Conservation (phyloP, 805 yeast genomes). For the Ogataea pini region DNA sequence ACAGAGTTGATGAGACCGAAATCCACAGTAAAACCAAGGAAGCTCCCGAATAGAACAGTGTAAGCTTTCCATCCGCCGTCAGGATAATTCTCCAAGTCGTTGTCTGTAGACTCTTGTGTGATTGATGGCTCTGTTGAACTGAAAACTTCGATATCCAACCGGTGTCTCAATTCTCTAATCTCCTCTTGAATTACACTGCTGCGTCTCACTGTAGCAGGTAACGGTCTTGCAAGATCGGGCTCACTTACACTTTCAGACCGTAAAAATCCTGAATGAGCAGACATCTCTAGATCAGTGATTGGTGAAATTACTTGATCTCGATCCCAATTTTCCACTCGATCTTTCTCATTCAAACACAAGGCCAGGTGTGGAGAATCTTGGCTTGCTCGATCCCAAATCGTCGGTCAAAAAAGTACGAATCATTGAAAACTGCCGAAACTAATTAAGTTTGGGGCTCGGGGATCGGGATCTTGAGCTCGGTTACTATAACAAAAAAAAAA, state of each 20-base stretch:
- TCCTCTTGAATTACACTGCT: conserved; percentile 6
- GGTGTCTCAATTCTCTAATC: conserved; percentile 10
- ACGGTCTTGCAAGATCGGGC: conserved; percentile 1
- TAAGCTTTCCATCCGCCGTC: conserved; percentile 65
- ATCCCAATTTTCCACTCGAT: background rate
- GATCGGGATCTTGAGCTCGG: too few relatives aligned
- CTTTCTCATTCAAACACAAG: too few relatives aligned
- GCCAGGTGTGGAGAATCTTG: too few relatives aligned
- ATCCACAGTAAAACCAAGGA: conserved; percentile 53
- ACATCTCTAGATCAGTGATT: background rate
- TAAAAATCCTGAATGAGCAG: background rate
- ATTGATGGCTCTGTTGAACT: background rate
- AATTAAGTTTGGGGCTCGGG: too few relatives aligned
- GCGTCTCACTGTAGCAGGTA: conserved; percentile 3
- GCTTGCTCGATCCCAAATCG: too few relatives aligned
- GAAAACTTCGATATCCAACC: conserved; percentile 1
- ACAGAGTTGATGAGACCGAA: conserved; percentile 59
- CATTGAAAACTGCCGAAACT: too few relatives aligned
- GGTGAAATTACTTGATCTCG: too few relatives aligned
- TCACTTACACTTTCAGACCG: background rate
- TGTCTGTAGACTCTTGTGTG: conserved; percentile 13
- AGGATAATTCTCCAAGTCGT: conserved; percentile 39
- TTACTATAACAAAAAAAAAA: background rate
- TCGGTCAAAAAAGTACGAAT: too few relatives aligned
- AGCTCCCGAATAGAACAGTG: conserved; percentile 56